phyloP scores from a whole-genome alignment of 768 basidiomycete species.

The Tulasnella sp. region DNA sequence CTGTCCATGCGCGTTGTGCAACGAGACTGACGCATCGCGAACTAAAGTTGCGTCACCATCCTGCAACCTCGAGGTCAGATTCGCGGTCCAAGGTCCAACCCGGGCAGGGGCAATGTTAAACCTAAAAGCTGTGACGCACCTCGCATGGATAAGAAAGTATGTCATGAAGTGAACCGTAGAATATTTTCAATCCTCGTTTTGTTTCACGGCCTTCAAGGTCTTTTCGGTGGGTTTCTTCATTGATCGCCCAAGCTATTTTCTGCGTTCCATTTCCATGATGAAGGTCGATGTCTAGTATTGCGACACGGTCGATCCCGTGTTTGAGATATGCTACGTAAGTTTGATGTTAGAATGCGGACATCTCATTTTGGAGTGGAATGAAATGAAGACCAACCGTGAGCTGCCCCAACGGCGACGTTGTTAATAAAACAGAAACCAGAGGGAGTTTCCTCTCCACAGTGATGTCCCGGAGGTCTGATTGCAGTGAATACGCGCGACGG shows the following conservation, averaged over 20 bases:
- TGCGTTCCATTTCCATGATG: slow-evolving; percentile 96
- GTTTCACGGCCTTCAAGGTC: slow-evolving; percentile 40
- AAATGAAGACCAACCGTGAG: slow-evolving; percentile 48
- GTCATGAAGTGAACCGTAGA: slow-evolving; percentile 91
- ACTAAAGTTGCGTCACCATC: slow-evolving; percentile 69
- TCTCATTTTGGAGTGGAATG: background rate
- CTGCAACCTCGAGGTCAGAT: slow-evolving; percentile 29
- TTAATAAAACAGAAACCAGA: slow-evolving; percentile 94
- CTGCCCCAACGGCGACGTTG: slow-evolving; percentile 80
- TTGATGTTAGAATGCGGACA: background rate
- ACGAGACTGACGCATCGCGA: slow-evolving; percentile 74
- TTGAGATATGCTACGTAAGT: slow-evolving; percentile 58
- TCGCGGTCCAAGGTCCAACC: background rate
- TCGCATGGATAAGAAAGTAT: slow-evolving; percentile 87
- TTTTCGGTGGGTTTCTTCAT: slow-evolving; percentile 69
- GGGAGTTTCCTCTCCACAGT: slow-evolving; percentile 81
- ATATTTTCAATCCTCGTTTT: slow-evolving; percentile 41
- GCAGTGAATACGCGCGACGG: slow-evolving; percentile 57
- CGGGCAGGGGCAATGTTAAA: background rate
- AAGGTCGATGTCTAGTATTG: slow-evolving; percentile 87
- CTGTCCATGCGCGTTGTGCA: slow-evolving; percentile 73
- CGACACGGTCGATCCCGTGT: slow-evolving; percentile 60
- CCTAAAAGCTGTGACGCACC: slow-evolving; percentile 29
- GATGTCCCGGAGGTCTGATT: slow-evolving; percentile 85
- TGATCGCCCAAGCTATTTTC: slow-evolving; percentile 80